Conservation (phyloP, 768 basidiomycete species). For the Rhodocollybia butyracea region DNA sequence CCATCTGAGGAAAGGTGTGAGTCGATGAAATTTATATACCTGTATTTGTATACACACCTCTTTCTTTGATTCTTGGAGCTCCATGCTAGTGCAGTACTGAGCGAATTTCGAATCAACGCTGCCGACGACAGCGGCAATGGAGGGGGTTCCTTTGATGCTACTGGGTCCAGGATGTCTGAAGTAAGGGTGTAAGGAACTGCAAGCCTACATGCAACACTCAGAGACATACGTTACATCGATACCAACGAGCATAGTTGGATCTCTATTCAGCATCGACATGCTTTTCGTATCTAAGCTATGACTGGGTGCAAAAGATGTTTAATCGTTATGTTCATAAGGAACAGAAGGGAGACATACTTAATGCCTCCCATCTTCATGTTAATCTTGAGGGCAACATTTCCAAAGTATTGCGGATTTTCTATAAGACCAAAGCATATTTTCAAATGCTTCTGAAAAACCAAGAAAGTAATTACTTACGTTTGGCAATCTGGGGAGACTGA, state of each 20-base stretch:
- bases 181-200: conserved; percentile 44
- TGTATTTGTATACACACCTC: conserved; percentile 49
- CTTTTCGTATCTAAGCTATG: conserved; percentile 46
- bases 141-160: conserved; percentile 71
- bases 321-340: conserved; percentile 1
- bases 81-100: conserved; percentile 74
- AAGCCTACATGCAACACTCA: conserved; percentile 39
- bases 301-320: conserved; percentile 18
- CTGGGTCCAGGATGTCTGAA: conserved; percentile 65
- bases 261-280: conserved; percentile 56
- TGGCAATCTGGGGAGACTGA: conserved; percentile 68
- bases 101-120: conserved; percentile 61
- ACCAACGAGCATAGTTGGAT: conserved; percentile 77
- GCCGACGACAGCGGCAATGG: conserved; percentile 84
- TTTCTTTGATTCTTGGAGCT: conserved; percentile 70
- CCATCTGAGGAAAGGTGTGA: conserved; percentile 51
- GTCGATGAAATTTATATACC: not conserved
- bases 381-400: conserved; percentile 79
- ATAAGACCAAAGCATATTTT: conserved; percentile 14
- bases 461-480: conserved; percentile 52
- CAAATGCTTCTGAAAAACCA: conserved; percentile 26
- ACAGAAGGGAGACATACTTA: conserved; percentile 51
- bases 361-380: conserved; percentile 82
- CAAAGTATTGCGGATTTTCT: conserved; percentile 70
- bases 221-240: conserved; percentile 51